Conservation (phyloP, 2,329 filamentous ascomycete species). For the Fusarium stilboides region DNA sequence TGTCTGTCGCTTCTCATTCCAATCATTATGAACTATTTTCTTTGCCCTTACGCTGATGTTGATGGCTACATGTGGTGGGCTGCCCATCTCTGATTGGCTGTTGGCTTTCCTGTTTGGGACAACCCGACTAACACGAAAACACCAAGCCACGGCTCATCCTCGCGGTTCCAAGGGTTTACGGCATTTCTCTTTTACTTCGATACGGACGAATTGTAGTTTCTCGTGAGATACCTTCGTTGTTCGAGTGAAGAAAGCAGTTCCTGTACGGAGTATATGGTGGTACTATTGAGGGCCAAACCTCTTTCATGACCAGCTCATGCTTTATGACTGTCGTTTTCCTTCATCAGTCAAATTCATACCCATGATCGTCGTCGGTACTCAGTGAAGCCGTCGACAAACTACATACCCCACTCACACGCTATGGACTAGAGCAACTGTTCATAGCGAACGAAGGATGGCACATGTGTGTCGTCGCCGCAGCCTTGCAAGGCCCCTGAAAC, state of each 20-base stretch:
- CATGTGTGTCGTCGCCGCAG: conserved; percentile 45
- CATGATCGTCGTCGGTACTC: conserved; percentile 27
- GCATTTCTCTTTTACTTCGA: not conserved
- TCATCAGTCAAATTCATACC: conserved; percentile 16
- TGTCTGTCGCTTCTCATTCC: conserved; percentile 15
- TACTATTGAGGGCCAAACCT: not conserved
- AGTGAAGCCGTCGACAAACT: conserved; percentile 15
- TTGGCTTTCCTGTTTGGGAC: conserved; percentile 18
- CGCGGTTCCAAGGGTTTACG: conserved; percentile 2
- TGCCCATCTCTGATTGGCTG: conserved; percentile 43
- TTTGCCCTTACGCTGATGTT: conserved; percentile 38
- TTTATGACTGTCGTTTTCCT: not conserved
- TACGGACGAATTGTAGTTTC: rapidly evolving
- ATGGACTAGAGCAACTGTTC: conserved; percentile 33
- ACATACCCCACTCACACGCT: conserved; percentile 44
- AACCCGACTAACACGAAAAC: conserved; percentile 37
- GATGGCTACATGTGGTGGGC: conserved; percentile 47
- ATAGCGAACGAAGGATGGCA: conserved; percentile 48
- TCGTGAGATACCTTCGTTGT: not conserved
- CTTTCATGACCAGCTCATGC: not conserved
- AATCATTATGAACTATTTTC: conserved; percentile 2
- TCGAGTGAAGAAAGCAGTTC: not conserved
- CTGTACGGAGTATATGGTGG: too few species aligned
- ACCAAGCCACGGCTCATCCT: conserved; percentile 20
- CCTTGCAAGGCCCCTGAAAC: conserved; percentile 47